Evolutionary conservation across 2,329 filamentous ascomycete genomes (phyloP), one percentile per base, ranked within the genome.

Genomic region (Cladophialophora carrionii): DNA sequence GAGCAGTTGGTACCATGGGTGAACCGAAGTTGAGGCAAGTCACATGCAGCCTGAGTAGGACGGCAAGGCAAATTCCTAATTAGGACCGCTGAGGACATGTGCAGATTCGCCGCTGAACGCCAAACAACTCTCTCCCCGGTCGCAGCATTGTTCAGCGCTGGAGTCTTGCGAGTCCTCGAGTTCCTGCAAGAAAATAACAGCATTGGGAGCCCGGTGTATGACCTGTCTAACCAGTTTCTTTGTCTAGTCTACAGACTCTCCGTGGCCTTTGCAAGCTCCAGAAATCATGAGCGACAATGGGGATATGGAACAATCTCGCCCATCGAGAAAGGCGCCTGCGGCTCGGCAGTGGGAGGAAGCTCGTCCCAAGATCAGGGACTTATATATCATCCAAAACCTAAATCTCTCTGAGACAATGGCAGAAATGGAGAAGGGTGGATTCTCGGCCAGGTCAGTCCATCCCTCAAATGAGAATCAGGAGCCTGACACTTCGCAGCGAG

Each of bases 361-460:
- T 22, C 17, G 20, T n/a, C 43, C 43, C 14, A 31, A 53, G 8
- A 61, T 61, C 29, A 31, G 24, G 20, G 26, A 61, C 1, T 20
- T 53, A 9, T 63, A 59, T 43, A 14, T 41, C 20, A 26, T 20
- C 9, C 10, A 59, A 20, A 58, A 58, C 26, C n/a, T 29, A 3
- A 31, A 34, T n/a, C 55, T 63, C 14, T 17, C 22, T 12, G 29
- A 63, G 29, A 55, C 58, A 10, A 63, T 32, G 46, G 34, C 29
- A n/a, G 53, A 49, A 48, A 63, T 63, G 61, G n/a, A n/a, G 55
- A 41, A 63, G 14, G 22, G 34, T 12, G 61, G 37, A 4, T 59
- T 63, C 26, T 14, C 4, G 14, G 61, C 61, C 41, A 48, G 43
- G 43, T 48, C 17, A 48, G 12, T 4, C 43, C 20, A 6, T n/a